Evolutionary conservation across 75 land plant species (phyloP).

Genomic region (Ceratopteris richardii): DNA sequence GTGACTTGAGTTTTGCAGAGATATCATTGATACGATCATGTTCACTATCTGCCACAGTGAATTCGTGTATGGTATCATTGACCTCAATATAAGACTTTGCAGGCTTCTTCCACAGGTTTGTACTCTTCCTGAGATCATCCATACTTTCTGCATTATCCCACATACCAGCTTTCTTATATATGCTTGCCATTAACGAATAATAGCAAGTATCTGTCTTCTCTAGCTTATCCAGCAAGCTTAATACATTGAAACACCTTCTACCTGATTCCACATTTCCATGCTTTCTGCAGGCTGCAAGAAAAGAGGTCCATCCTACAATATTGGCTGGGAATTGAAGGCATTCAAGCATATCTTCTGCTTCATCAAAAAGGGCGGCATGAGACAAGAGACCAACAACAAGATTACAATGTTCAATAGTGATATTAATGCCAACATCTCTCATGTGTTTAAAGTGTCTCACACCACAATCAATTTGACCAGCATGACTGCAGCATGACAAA

Average conservation of each 20-base stretch:
- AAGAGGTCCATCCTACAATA: slow-evolving; percentile 37
- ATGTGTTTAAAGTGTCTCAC: slow-evolving; percentile 23
- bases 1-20: slow-evolving; percentile 17
- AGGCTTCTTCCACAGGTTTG: slow-evolving; percentile 42
- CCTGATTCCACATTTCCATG: slow-evolving; percentile 36
- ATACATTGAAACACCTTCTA: slow-evolving; percentile 25
- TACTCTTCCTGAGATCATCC: slow-evolving; percentile 37
- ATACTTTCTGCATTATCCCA: slow-evolving; percentile 37
- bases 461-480: slow-evolving; percentile 39
- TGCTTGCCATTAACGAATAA: slow-evolving; percentile 32
- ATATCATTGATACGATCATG: slow-evolving; percentile 17
- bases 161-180: slow-evolving; percentile 44
- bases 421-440: slow-evolving; percentile 21
- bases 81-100: slow-evolving; percentile 57
- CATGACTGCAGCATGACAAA: slow-evolving; percentile 44
- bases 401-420: slow-evolving; percentile 28
- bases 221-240: slow-evolving; percentile 14
- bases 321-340: slow-evolving; percentile 38
- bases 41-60: slow-evolving; percentile 31
- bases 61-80: slow-evolving; percentile 32
- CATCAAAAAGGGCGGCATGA: slow-evolving; percentile 33
- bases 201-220: slow-evolving; percentile 18
- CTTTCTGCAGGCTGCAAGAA: slow-evolving; percentile 34
- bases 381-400: slow-evolving; percentile 46
- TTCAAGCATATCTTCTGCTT: slow-evolving; percentile 39